Percentiles rank a stretch among this genome's conserved stretches.
These are phyloP conservation scores for Aspergillus costaricaensis DNA, from an alignment of 2,329 filamentous ascomycete genomes.

Conservation along the genomic window DNA sequence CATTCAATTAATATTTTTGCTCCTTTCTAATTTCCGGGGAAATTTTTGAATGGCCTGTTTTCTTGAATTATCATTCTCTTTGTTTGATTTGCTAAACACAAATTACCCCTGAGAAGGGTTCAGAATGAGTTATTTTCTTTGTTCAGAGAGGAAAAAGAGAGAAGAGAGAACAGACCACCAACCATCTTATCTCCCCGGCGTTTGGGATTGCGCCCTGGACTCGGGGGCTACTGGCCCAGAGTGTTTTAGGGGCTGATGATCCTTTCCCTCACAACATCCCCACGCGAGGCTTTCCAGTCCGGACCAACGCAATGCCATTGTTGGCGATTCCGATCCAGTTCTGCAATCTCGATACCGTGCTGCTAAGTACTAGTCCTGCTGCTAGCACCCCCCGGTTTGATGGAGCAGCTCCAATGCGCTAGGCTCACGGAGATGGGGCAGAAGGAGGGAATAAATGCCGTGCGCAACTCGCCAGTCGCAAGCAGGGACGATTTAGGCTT, in stretches of 20 bases:
- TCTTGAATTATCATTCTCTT: not conserved
- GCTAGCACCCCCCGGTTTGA: not conserved
- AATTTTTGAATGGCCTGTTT: too few relatives aligned
- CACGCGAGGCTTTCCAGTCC: constrained; percentile 10
- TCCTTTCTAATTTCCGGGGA: too few relatives aligned
- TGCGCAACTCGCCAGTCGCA: constrained; percentile 6
- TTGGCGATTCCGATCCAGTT: constrained; percentile 15
- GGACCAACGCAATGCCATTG: constrained; percentile 8
- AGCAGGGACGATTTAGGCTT: constrained; percentile 15
- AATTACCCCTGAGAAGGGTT: not conserved
- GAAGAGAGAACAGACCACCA: constrained; percentile 3
- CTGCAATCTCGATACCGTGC: constrained; percentile 9
- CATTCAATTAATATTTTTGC: too few relatives aligned
- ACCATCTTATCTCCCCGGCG: constrained; percentile 16
- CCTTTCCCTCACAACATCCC: constrained; percentile 14
- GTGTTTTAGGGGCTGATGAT: constrained; percentile 19
- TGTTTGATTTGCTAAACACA: not conserved
- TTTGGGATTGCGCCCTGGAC: constrained; percentile 18
- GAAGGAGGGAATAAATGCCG: not conserved
- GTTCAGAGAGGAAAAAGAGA: not conserved
- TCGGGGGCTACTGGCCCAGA: constrained; percentile 16
- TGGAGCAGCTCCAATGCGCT: not conserved
- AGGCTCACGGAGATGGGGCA: not conserved
- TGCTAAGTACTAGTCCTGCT: too few relatives aligned
- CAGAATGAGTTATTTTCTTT: not conserved